Evolutionary conservation across 768 basidiomycete genomes (phyloP), one percentile per base, ranked within the genome.

Genomic region (Boletales sp.): DNA sequence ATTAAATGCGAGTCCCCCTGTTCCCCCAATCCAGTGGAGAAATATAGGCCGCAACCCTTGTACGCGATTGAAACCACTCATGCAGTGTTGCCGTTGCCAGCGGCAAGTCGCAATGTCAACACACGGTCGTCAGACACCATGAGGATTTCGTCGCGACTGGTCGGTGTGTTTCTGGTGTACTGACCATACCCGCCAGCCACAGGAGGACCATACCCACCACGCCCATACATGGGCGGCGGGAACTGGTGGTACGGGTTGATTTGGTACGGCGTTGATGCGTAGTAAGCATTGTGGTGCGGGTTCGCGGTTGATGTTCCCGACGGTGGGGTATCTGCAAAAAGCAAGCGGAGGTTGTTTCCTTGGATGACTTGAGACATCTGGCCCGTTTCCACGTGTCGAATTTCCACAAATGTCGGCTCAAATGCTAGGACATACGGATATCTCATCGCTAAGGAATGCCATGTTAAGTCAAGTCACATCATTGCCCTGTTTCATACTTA

Each of bases 381-480:
- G 11, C 97, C 94, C 2, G 87, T 93, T 63, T 95, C 92, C 48
- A 99, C 92, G 64, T 98, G 90, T 29, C 94, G 85, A 43, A 99
- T 87, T 70, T 99, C 97, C 60, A 98, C 87, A 65, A 99, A 99
- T 1, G 87, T 87, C 6, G 94, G 87, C 65, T 98, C 97, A 64
- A 99, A 94, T 0, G 95, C 97, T 43, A 99, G 75, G 24, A 98
- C 91, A 67, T 93, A 99, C 2, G 97, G 95, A 70, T 94, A 94
- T 63, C 94, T 90, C 12, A 98, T 80, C 2, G 95, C 95, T 97
- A 62, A 44, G 58, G 41, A 47, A 40, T 30, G 24, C 17, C 29
- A 6, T 18, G 21, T 63, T 31, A 62, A 49, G 19, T 36, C 29
- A 41, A 48, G 31, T 39, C 13, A 21, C 10, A 12, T 37, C 21